Conservation (phyloP, 441 rosid genomes). For the Mallotus japonicus region DNA sequence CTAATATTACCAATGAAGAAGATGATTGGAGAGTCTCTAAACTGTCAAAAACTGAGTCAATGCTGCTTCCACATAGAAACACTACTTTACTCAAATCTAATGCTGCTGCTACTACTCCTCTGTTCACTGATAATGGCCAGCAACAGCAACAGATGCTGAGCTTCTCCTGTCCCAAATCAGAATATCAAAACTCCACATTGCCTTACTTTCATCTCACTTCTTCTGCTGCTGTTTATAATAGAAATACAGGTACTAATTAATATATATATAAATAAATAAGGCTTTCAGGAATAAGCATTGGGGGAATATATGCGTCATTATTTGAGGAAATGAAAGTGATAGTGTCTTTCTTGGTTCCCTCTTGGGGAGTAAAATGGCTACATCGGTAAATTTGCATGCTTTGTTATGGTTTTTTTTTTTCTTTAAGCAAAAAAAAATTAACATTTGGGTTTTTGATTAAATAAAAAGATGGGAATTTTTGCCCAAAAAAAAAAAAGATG, state of each 20-base stretch:
- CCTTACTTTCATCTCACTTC: slow-evolving; percentile 42
- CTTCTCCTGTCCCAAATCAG: slow-evolving; percentile 66
- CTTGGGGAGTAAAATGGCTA: background rate
- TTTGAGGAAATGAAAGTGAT: slow-evolving; percentile 19
- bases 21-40: slow-evolving; percentile 61
- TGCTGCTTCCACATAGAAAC: slow-evolving; percentile 38
- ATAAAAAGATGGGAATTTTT: background rate
- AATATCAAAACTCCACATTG: slow-evolving; percentile 36
- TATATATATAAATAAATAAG: background rate
- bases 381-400: slow-evolving; percentile 5
- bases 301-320: slow-evolving; percentile 3
- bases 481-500: background rate
- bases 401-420: background rate
- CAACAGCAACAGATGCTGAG: slow-evolving; percentile 66
- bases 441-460: background rate
- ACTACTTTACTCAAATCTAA: slow-evolving; percentile 46
- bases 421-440: background rate
- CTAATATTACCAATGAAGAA: slow-evolving; percentile 15
- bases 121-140: slow-evolving; percentile 41
- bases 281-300: no score
- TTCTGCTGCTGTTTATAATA: slow-evolving; percentile 43
- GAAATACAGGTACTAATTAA: slow-evolving; percentile 37
- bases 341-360: slow-evolving; percentile 1
- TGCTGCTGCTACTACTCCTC: background rate
- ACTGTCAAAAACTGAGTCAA: slow-evolving; percentile 48